Base-by-base conservation (phyloP, 164 flowering plant genomes). In the Warburgia ugandensis region DNA sequence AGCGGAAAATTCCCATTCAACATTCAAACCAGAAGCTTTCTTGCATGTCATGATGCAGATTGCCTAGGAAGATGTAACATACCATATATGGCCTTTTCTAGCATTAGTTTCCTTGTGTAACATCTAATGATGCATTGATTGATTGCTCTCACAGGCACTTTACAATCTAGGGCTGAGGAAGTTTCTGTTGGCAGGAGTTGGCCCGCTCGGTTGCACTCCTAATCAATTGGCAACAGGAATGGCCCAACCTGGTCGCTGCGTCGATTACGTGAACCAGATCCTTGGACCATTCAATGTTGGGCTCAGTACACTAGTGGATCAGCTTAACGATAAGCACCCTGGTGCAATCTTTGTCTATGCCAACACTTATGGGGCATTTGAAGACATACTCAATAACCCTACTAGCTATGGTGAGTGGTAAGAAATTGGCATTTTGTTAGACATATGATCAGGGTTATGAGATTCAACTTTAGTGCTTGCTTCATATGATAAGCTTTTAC, bases 151-250 rank as follows among this genome's bases (percentile, higher is more conserved):
- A 55, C 75, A 84, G 94, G 82, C 85, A 44, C 59, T 91, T 17
- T 54, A 80, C 59, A 80, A 69, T 41, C 48, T 81, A 25, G 96
- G 98, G 28, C 61, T 86, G 3, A 69, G 90, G 63, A 92, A 85
- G 64, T 81, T 92, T 60, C 50, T 81, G 11, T 23, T 86, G 16
- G 76, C 76, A 0, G 97, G 92, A 48, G 17, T 84, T 2, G 86
- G 80, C 14, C 81, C 84, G n/a, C 62, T 86, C 22, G 92, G 92
- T 13, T 86, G 96, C 70, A 80, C 80, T 33, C 84, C 96, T 6
- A 77, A 68, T 52, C 90, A 79, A 27, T 35, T 70, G 29, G 91
- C 87, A 2, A 54, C 61, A 0, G 77, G 81, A 1, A 60, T 49
- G 29, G 75, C 78, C 16, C 74, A 65, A 0, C 63, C 64, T 0